phyloP scores from a whole-genome alignment of 2,329 filamentous ascomycete genomes.

The Aspergillus phoenicis region DNA sequence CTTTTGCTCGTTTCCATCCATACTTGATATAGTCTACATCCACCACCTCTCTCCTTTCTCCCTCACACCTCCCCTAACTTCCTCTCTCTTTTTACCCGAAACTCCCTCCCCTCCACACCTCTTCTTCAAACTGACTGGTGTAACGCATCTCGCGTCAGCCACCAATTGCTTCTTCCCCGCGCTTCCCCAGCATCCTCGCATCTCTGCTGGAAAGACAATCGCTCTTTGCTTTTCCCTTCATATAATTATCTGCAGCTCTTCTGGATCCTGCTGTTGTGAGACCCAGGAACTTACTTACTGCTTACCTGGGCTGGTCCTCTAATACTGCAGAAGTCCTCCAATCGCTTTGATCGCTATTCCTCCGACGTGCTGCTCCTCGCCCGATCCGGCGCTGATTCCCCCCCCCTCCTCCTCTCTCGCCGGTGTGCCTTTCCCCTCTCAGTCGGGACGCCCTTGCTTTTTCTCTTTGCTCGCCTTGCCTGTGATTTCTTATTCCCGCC shows the following conservation, averaged over 20 bases:
- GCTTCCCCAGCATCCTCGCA: slow-evolving; percentile 10
- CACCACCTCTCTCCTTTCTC: too few relatives aligned
- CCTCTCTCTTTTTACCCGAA: not conserved
- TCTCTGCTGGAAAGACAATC: slow-evolving; percentile 7
- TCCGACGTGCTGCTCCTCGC: slow-evolving; percentile 20
- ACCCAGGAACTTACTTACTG: too few relatives aligned
- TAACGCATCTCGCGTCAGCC: slow-evolving; percentile 9
- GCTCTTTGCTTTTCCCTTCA: slow-evolving; percentile 20
- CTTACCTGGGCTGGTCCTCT: slow-evolving; percentile 2
- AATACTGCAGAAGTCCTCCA: slow-evolving; percentile 12
- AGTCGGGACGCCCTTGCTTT: slow-evolving; percentile 7
- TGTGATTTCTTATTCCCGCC: slow-evolving; percentile 16
- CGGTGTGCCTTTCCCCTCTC: not conserved
- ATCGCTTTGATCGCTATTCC: slow-evolving; percentile 14
- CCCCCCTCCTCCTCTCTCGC: not conserved
- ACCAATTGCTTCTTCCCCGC: slow-evolving; percentile 23
- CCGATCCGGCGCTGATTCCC: slow-evolving; percentile 18
- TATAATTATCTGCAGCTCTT: slow-evolving; percentile 7
- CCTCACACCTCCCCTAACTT: too few relatives aligned
- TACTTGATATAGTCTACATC: too few relatives aligned
- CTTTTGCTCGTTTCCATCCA: too few relatives aligned
- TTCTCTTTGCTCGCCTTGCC: slow-evolving; percentile 7
- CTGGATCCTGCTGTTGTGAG: slow-evolving; percentile 5
- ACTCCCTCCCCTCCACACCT: not conserved
- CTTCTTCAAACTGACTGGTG: not conserved